Evolutionary conservation across 169 alveolate genomes (phyloP).

Genomic region (Cryptosporidium tyzzeri): DNA sequence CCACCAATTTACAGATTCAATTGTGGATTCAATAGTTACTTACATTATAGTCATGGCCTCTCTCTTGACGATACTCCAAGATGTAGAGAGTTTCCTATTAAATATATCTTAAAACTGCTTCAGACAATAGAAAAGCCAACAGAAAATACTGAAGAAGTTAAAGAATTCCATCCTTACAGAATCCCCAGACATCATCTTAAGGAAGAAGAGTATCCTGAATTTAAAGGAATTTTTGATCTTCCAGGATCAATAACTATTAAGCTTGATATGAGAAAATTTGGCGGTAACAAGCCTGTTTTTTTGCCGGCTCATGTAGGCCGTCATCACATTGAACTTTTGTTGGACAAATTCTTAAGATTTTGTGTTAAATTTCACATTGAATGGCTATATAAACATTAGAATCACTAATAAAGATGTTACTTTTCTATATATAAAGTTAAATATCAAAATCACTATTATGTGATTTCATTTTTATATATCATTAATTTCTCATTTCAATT

Average conservation of each 20-base stretch:
- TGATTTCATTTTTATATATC: not conserved
- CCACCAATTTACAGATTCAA: conserved; percentile 72
- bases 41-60: conserved; percentile 7
- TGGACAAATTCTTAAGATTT: conserved; percentile 58
- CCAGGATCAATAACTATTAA: conserved; percentile 60
- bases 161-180: conserved; percentile 68
- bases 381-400: not conserved
- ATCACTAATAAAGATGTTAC: not conserved
- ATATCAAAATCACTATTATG: not conserved
- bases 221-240: conserved; percentile 42
- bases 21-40: conserved; percentile 41
- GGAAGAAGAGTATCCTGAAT: conserved; percentile 41
- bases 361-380: conserved; percentile 69
- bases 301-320: conserved; percentile 76
- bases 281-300: conserved; percentile 10
- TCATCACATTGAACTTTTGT: conserved; percentile 66
- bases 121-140: conserved; percentile 45
- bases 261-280: not conserved
- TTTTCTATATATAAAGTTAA: not conserved
- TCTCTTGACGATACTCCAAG: conserved; percentile 52
- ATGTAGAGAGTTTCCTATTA: conserved; percentile 45
- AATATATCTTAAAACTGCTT: conserved; percentile 11
- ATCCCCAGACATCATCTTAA: conserved; percentile 55
- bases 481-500: not conserved
- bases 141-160: not conserved